Conservation (phyloP, 805 yeast species). For the Sugiyamaella valdiviana region DNA sequence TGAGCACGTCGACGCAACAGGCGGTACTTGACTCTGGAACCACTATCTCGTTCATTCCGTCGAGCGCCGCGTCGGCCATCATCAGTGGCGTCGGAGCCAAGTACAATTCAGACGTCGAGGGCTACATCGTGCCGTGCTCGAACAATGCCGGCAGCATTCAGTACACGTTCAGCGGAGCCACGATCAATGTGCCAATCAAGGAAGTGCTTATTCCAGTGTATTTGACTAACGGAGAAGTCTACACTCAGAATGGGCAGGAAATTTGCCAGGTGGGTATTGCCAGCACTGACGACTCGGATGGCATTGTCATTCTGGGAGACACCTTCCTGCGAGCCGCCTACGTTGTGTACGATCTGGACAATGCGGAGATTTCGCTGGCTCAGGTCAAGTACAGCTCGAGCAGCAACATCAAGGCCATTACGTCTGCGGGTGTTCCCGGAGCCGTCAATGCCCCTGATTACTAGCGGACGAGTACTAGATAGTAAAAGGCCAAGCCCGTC, state of each 20-base stretch:
- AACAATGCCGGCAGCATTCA: constrained; percentile 28
- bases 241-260: neutral
- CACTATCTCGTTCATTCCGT: constrained; percentile 23
- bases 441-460: constrained; percentile 26
- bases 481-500: too few species aligned
- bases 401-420: constrained; percentile 23
- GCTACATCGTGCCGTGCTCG: constrained; percentile 19
- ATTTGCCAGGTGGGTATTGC: constrained; percentile 14
- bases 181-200: constrained; percentile 23
- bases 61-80: constrained; percentile 26
- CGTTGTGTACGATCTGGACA: constrained; percentile 60
- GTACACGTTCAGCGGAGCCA: constrained; percentile 39
- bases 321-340: constrained; percentile 59
- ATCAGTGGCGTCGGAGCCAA: constrained; percentile 35
- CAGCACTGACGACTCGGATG: constrained; percentile 6
- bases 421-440: constrained; percentile 22
- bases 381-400: constrained; percentile 33
- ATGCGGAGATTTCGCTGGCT: constrained; percentile 50
- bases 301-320: constrained; percentile 50
- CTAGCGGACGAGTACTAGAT: neutral
- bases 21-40: constrained; percentile 24
- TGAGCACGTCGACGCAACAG: constrained; percentile 10
- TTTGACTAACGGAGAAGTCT: constrained; percentile 6
- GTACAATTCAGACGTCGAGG: constrained; percentile 29
- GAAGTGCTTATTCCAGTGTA: constrained; percentile 17